A percentile compares a stretch with the other conserved stretches of the same genome.
These are phyloP conservation scores for Ascochyta lentis DNA, from an alignment of 2,329 filamentous ascomycete genomes.

Conservation along the genomic window DNA sequence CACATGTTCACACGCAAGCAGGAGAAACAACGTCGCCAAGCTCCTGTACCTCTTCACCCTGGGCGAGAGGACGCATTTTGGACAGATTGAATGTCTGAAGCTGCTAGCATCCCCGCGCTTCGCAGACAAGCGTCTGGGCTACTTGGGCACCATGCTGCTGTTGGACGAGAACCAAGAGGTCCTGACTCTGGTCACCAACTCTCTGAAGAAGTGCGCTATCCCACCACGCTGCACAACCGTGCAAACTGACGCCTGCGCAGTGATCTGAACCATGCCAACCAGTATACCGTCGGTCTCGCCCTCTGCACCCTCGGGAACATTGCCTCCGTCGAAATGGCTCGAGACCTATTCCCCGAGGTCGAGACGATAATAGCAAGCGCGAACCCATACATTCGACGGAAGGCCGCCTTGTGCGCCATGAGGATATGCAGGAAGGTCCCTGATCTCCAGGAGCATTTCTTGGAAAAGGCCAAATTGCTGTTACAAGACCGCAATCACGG, in stretches of 20 bases:
- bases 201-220: conserved; percentile 82
- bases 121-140: conserved; percentile 94
- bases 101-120: conserved; percentile 95
- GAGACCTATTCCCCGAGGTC: conserved; percentile 95
- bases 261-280: conserved; percentile 95
- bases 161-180: conserved; percentile 99
- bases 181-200: conserved; percentile 95
- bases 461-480: conserved; percentile 89
- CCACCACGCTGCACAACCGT: too few relatives aligned
- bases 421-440: conserved; percentile 97
- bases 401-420: conserved; percentile 99
- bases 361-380: conserved; percentile 89
- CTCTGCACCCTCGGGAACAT: conserved; percentile 98
- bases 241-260: conserved; percentile 57
- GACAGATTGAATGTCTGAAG: conserved; percentile 99
- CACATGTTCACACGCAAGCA: conserved; percentile 52
- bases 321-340: conserved; percentile 96
- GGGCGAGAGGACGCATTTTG: conserved; percentile 96
- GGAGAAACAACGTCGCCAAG: conserved; percentile 98
- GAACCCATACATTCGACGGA: conserved; percentile 97
- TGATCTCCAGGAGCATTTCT: conserved; percentile 94
- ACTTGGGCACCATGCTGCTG: conserved; percentile 93
- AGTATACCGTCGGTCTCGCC: conserved; percentile 96
- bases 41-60: conserved; percentile 97
- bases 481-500: conserved; percentile 95